Evolutionary conservation across 371 early-diverging fungal species (phyloP).

Genomic region (Mortierella sp.): DNA sequence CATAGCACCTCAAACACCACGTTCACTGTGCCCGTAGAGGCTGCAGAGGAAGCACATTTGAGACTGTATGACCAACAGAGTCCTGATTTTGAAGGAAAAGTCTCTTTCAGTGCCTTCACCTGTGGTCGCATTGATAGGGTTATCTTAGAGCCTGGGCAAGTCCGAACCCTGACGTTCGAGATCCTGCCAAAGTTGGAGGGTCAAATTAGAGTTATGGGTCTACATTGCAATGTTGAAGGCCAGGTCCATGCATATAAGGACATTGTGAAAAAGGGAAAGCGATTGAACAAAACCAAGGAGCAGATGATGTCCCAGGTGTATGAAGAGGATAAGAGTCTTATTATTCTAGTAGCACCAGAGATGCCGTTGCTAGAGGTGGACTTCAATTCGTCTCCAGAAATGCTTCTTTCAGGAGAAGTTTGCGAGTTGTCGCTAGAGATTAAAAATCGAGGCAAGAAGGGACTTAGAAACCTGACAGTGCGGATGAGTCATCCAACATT

Average conservation of each 20-base stretch:
- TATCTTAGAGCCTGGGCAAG: constrained; percentile 49
- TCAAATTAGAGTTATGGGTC: constrained; percentile 76
- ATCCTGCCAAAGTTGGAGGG: constrained; percentile 84
- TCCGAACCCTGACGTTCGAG: constrained; percentile 70
- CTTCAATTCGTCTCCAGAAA: constrained; percentile 82
- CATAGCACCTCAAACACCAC: constrained; percentile 60
- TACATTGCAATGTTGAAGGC: constrained; percentile 84
- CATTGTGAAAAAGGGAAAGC: constrained; percentile 78
- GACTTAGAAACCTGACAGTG: constrained; percentile 75
- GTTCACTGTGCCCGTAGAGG: constrained; percentile 46
- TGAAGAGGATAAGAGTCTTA: constrained; percentile 78
- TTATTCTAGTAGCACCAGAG: constrained; percentile 81
- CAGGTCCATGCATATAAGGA: constrained; percentile 77
- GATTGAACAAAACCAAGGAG: constrained; percentile 81
- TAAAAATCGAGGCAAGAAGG: constrained; percentile 86
- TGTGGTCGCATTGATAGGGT: constrained; percentile 50
- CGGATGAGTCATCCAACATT: constrained; percentile 91
- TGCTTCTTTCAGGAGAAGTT: constrained; percentile 88
- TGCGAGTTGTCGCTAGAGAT: constrained; percentile 78
- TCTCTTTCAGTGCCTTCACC: constrained; percentile 44
- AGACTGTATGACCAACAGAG: constrained; percentile 48
- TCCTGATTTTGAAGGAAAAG: constrained; percentile 43
- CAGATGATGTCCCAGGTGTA: constrained; percentile 69
- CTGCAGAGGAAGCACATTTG: constrained; percentile 53
- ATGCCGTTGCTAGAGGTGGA: constrained; percentile 88